phyloP scores from a whole-genome alignment of 1,139 yeast genomes.

The Yamadazyma taylorii region DNA sequence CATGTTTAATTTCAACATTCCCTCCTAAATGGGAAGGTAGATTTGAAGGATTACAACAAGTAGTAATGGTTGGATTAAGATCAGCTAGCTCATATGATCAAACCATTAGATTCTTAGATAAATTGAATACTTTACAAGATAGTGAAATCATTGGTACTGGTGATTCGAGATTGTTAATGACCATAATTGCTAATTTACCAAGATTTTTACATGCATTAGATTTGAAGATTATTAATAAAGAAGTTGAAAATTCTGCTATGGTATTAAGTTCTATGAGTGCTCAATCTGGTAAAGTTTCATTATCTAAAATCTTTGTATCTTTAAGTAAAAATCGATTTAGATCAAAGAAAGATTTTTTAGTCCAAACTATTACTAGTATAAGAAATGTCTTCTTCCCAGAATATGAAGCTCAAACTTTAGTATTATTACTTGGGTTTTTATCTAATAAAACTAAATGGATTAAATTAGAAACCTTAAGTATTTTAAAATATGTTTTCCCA shows the following conservation, averaged over 20 bases:
- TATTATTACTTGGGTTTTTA: slow-evolving; percentile 73
- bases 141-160: slow-evolving; percentile 80
- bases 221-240: slow-evolving; percentile 48
- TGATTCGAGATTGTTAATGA: slow-evolving; percentile 65
- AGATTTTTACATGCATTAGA: slow-evolving; percentile 80
- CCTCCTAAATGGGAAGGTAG: slow-evolving; percentile 97
- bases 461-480: slow-evolving; percentile 72
- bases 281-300: slow-evolving; percentile 52
- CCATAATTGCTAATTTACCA: slow-evolving; percentile 79
- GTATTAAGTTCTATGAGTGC: slow-evolving; percentile 63
- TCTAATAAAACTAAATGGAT: slow-evolving; percentile 81
- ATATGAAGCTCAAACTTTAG: slow-evolving; percentile 71
- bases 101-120: slow-evolving; percentile 70
- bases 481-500: slow-evolving; percentile 74
- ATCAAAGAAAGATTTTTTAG: slow-evolving; percentile 82
- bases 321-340: slow-evolving; percentile 77
- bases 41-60: slow-evolving; percentile 83
- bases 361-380: slow-evolving; percentile 74
- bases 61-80: slow-evolving; percentile 77
- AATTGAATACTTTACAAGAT: slow-evolving; percentile 63
- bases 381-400: slow-evolving; percentile 69
- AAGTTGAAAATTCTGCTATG: slow-evolving; percentile 58
- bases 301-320: slow-evolving; percentile 75
- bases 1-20: slow-evolving; percentile 78
- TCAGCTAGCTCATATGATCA: slow-evolving; percentile 81